Evolutionary conservation across 352 stramenopile genomes (phyloP).

Genomic region (Phytophthora nicotianae): DNA sequence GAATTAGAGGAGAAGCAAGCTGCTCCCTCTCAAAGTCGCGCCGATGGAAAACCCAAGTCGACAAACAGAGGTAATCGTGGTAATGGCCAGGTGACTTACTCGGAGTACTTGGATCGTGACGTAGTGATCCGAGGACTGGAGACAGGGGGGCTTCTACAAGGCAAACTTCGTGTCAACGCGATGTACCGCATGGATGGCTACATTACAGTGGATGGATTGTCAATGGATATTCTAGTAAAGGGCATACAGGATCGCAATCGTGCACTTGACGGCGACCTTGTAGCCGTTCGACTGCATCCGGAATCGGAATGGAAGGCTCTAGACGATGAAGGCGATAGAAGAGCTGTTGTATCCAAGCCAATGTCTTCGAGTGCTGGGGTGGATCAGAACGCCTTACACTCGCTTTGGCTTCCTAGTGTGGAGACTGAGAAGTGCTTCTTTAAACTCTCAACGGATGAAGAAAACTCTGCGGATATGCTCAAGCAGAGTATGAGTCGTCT

Average conservation of each 20-base stretch:
- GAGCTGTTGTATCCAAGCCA: conserved; percentile 10
- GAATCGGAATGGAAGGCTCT: conserved; percentile 65
- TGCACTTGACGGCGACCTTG: conserved; percentile 80
- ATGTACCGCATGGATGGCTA: conserved; percentile 80
- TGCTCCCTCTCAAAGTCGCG: background rate
- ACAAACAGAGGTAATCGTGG: conserved; percentile 16
- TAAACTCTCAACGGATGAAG: conserved; percentile 13
- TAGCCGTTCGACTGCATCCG: conserved; percentile 62
- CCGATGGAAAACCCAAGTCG: conserved; percentile 6
- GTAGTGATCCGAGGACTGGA: conserved; percentile 41
- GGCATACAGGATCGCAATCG: conserved; percentile 76
- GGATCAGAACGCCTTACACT: conserved; percentile 45
- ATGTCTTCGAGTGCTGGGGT: conserved; percentile 34
- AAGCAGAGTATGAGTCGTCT: conserved; percentile 34
- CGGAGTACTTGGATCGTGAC: conserved; percentile 46
- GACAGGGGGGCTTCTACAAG: conserved; percentile 49
- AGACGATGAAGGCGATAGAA: conserved; percentile 26
- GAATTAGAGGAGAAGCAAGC: conserved; percentile 19
- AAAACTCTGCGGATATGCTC: conserved; percentile 30
- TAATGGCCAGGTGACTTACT: conserved; percentile 30
- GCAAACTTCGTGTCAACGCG: conserved; percentile 77
- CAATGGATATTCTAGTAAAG: conserved; percentile 77
- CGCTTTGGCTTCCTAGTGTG: conserved; percentile 53
- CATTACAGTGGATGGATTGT: conserved; percentile 74
- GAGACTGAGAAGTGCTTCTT: conserved; percentile 45